Evolutionary conservation across 1,139 yeast species (phyloP).

Genomic region (Sugiyamaella pinicola): DNA sequence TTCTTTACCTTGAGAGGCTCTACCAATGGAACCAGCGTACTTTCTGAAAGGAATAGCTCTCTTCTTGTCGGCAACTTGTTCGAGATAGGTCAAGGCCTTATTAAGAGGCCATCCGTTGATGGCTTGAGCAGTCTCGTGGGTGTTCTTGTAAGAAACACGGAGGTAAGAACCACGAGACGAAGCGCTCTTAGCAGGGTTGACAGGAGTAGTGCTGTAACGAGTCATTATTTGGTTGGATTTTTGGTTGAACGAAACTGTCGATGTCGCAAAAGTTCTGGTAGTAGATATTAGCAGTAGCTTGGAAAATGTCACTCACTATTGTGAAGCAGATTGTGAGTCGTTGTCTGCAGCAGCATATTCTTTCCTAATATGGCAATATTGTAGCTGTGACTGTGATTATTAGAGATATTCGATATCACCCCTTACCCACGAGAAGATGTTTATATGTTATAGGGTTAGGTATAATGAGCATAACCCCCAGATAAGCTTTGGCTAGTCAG

Average conservation of each 20-base stretch:
- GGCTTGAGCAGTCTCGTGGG: conserved; percentile 99
- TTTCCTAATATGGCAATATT: conserved; percentile 9
- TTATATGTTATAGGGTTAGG: no score
- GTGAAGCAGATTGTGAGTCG: conserved; percentile 16
- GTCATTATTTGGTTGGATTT: conserved; percentile 51
- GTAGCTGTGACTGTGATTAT: background rate
- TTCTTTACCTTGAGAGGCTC: conserved; percentile 99
- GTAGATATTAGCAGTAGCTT: no score
- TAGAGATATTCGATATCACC: background rate
- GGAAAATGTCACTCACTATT: conserved; percentile 10
- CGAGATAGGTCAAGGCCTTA: conserved; percentile 95
- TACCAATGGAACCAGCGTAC: conserved; percentile 94
- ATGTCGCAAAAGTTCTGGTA: conserved; percentile 13
- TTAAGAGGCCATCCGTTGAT: conserved; percentile 96
- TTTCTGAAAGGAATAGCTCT: conserved; percentile 99
- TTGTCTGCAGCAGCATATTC: background rate
- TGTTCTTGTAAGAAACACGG: conserved; percentile 99
- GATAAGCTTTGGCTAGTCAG: no score
- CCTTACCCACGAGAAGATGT: conserved; percentile 7
- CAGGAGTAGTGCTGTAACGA: conserved; percentile 98
- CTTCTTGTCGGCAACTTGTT: conserved; percentile 95
- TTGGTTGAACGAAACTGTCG: conserved; percentile 16
- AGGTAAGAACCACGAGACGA: conserved; percentile 99
- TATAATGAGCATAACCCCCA: no score
- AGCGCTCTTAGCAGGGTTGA: conserved; percentile 99